Evolutionary conservation across 2,329 filamentous ascomycete species (phyloP).

Genomic region (Xylogone sp.): DNA sequence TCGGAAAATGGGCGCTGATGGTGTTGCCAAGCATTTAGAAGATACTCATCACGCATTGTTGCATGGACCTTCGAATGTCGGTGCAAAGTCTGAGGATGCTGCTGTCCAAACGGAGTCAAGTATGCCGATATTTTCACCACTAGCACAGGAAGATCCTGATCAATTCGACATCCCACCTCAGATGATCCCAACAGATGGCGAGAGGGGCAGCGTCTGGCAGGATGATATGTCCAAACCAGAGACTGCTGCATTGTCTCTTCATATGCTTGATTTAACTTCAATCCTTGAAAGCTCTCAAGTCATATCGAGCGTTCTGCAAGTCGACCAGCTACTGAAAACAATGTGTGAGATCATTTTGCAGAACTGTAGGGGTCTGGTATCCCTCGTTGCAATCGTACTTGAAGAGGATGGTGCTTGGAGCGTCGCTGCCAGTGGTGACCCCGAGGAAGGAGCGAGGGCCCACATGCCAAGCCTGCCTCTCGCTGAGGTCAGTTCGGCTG

Average conservation of each 20-base stretch:
- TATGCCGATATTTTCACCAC: conserved; percentile 44
- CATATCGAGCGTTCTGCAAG: conserved; percentile 68
- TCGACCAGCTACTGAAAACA: conserved; percentile 69
- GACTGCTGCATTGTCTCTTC: conserved; percentile 60
- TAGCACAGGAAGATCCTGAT: conserved; percentile 33
- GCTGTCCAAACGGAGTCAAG: conserved; percentile 67
- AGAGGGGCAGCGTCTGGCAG: conserved; percentile 55
- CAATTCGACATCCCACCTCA: conserved; percentile 33
- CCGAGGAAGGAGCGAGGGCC: conserved; percentile 60
- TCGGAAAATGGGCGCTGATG: conserved; percentile 61
- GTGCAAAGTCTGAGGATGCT: conserved; percentile 52
- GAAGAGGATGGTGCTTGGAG: conserved; percentile 63
- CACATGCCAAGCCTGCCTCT: conserved; percentile 61
- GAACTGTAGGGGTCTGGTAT: conserved; percentile 64
- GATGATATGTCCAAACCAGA: conserved; percentile 51
- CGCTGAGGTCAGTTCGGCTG: conserved; percentile 59
- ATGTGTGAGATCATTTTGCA: conserved; percentile 75
- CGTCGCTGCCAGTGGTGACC: conserved; percentile 67
- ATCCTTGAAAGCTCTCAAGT: conserved; percentile 73
- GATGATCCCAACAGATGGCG: conserved; percentile 40
- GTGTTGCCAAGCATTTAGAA: conserved; percentile 62
- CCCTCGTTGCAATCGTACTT: conserved; percentile 66
- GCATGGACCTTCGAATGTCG: conserved; percentile 51
- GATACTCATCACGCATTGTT: conserved; percentile 63
- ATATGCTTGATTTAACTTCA: conserved; percentile 74